Base-by-base conservation (phyloP, 345 rosid species). In the Citrus unshiu region DNA sequence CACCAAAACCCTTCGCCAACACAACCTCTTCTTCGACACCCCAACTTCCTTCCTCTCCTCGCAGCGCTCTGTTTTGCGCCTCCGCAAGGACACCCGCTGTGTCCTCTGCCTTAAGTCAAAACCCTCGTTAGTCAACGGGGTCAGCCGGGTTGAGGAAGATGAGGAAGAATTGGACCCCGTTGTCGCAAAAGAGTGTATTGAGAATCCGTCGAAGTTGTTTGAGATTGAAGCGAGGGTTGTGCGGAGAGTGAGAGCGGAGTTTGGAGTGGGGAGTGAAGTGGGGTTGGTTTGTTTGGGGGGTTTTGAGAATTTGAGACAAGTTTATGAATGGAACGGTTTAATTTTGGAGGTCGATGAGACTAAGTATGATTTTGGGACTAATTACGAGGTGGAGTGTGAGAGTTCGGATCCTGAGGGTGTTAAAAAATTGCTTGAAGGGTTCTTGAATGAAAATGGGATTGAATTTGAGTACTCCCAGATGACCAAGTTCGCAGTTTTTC, bases 291-390 rank as follows among this genome's bases (percentile, higher is more conserved):
- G 97, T 78, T 84, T 94, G 80, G 98, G 98, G 32, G 97, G 98
- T 69, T 95, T 94, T 80, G 92, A 87, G 84, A 95, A 94, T 82
- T 85, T 87, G 49, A 89, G 97, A 78, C 81, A 78, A 68, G 92
- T 90, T 22, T 87, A 90, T 65, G 85, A 90, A 4, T 91, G 99
- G 96, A 88, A 69, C 77, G 93, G 90, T 16, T 79, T 93, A 82
- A 91, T 80, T 51, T 79, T 94, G 84, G 97, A 93, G 87, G 94
- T 95, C 65, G 99, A 95, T 74, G 94, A 93, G 85, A 95, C 97
- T 3, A 88, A 79, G 77, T 93, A 82, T 76, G 88, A 75, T 21
- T 93, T 95, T 76, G 98, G 98, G 56, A 87, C 70, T 3, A 88
- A 87, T 58, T 95, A 87, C 62, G 98, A 93, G 87, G 77, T 95